These are phyloP conservation scores for Choricystis sp. DNA, from an alignment of 139 green algal species.

Conservation along the genomic window DNA sequence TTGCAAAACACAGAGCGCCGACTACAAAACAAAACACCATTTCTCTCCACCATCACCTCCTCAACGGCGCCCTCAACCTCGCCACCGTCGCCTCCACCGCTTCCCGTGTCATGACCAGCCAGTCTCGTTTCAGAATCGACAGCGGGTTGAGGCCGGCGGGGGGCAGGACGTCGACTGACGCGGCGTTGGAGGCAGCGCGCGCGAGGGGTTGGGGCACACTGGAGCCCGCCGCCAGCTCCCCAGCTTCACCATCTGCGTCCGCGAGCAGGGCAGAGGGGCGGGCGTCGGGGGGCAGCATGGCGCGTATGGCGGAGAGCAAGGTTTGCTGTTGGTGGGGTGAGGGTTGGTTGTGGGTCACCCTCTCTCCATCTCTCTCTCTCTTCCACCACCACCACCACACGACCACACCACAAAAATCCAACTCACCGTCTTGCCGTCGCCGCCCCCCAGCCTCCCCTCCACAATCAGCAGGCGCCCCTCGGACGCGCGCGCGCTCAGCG, in stretches of 20 bases:
- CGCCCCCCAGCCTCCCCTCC: slow-evolving; percentile 55
- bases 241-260: slow-evolving; percentile 19
- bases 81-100: slow-evolving; percentile 31
- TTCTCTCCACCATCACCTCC: slow-evolving; percentile 9
- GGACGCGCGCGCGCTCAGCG: slow-evolving; percentile 38
- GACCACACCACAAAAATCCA: no score
- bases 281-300: slow-evolving; percentile 23
- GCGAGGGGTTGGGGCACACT: slow-evolving; percentile 24
- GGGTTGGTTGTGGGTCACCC: slow-evolving; percentile 1
- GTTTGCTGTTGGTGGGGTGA: slow-evolving; percentile 8
- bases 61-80: slow-evolving; percentile 24
- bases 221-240: not conserved
- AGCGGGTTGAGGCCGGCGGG: slow-evolving; percentile 65
- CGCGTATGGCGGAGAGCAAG: slow-evolving; percentile 15
- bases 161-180: slow-evolving; percentile 46
- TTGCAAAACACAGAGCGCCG: no score
- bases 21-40: no score
- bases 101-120: slow-evolving; percentile 47
- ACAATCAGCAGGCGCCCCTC: slow-evolving; percentile 1
- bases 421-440: slow-evolving; percentile 9
- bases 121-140: slow-evolving; percentile 60
- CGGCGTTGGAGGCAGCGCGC: slow-evolving; percentile 34
- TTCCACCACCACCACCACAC: slow-evolving; percentile 65
- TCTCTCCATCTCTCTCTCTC: slow-evolving; percentile 19
- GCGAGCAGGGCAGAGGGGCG: slow-evolving; percentile 31